A percentile compares a stretch with the other conserved stretches of the same genome.
These are phyloP conservation scores for Colletotrichum gloeosporioides DNA, from an alignment of 2,329 filamentous ascomycete genomes.

Conservation along the genomic window DNA sequence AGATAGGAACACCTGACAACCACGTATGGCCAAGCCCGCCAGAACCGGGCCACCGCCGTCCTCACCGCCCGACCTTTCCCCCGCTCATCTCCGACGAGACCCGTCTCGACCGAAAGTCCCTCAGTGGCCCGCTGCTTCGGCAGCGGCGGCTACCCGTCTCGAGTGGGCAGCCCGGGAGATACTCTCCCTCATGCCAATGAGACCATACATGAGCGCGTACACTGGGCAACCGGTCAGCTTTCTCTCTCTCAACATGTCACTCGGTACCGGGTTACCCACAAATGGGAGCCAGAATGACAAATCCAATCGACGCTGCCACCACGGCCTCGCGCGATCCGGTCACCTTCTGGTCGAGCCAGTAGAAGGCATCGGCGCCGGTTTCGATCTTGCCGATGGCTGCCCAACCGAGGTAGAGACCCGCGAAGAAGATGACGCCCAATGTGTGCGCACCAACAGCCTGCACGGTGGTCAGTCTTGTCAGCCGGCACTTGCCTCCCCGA, in stretches of 20 bases:
- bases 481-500: not conserved
- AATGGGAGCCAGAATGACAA: constrained; percentile 47
- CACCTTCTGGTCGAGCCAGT: constrained; percentile 53
- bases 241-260: not conserved
- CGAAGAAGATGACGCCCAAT: constrained; percentile 43
- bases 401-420: constrained; percentile 54
- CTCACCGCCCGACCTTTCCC: constrained; percentile 17
- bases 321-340: constrained; percentile 50
- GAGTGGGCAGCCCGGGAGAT: constrained; percentile 24
- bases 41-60: constrained; percentile 19
- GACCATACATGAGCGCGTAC: constrained; percentile 54
- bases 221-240: constrained; percentile 34
- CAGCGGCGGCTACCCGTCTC: constrained; percentile 17
- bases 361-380: constrained; percentile 53
- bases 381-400: constrained; percentile 50
- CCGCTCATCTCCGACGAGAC: constrained; percentile 21
- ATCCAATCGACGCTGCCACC: constrained; percentile 47
- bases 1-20: not conserved
- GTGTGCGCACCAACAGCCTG: constrained; percentile 52
- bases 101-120: constrained; percentile 22
- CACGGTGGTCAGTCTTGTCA: constrained; percentile 13
- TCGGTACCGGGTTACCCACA: constrained; percentile 41
- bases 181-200: constrained; percentile 54
- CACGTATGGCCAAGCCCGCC: constrained; percentile 17
- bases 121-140: constrained; percentile 17